These are phyloP conservation scores for Papiliotrema laurentii DNA, from an alignment of 1,284 basidiomycete genomes.

Conservation along the genomic window DNA sequence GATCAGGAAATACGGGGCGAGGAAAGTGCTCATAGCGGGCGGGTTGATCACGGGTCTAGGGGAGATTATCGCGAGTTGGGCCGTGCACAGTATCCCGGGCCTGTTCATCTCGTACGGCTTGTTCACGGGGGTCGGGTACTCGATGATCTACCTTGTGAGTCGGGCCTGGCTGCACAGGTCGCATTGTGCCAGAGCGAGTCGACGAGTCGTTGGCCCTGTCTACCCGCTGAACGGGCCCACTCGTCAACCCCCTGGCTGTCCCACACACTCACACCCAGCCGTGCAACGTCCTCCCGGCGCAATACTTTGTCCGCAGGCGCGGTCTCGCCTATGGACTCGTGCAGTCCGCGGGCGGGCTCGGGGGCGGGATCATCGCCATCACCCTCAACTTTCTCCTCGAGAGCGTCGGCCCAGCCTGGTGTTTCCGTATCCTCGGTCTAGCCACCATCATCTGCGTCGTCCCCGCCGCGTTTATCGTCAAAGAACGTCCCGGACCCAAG, in stretches of 20 bases:
- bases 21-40: constrained; percentile 23
- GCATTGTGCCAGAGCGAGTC: too few relatives aligned
- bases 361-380: constrained; percentile 38
- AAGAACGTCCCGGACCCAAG: constrained; percentile 6
- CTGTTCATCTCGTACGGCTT: constrained; percentile 20
- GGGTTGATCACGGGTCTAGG: constrained; percentile 23
- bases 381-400: constrained; percentile 21
- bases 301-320: constrained; percentile 36
- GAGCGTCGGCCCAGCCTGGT: constrained; percentile 26
- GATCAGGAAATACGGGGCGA: constrained; percentile 28
- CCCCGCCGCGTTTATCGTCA: constrained; percentile 9
- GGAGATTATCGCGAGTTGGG: constrained; percentile 29
- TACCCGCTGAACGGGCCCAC: neutral
- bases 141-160: constrained; percentile 19
- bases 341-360: constrained; percentile 37
- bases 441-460: constrained; percentile 15
- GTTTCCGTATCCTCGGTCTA: constrained; percentile 27
- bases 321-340: constrained; percentile 42
- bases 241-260: too few relatives aligned
- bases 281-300: constrained; percentile 16
- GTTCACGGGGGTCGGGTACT: neutral
- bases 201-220: too few relatives aligned
- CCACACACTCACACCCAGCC: too few relatives aligned
- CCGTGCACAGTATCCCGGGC: constrained; percentile 20
- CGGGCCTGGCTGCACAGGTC: too few relatives aligned